These are phyloP conservation scores for Auriscalpium orientale DNA, from an alignment of 768 basidiomycete species.

Conservation along the genomic window DNA sequence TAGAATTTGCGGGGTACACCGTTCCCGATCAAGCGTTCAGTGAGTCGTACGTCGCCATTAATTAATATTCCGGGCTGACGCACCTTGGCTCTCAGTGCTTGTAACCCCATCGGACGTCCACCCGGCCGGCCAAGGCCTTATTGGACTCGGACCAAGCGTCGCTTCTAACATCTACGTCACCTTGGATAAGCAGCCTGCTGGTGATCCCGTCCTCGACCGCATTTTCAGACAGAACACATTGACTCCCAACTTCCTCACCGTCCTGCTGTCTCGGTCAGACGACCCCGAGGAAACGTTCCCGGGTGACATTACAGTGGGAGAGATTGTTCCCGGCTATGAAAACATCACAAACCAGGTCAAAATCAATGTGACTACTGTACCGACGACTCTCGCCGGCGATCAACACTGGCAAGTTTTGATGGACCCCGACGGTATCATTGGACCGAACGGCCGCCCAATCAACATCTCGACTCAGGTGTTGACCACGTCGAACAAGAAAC, in stretches of 20 bases:
- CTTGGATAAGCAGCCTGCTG: constrained; percentile 10
- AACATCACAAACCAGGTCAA: constrained; percentile 21
- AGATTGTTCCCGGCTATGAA: constrained; percentile 19
- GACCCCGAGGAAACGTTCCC: constrained; percentile 20
- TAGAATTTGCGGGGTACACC: constrained; percentile 38
- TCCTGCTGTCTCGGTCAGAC: constrained; percentile 23
- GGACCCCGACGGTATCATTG: constrained; percentile 26
- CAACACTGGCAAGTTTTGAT: constrained; percentile 28
- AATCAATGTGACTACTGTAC: constrained; percentile 18
- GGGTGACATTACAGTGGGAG: constrained; percentile 26
- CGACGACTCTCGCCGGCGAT: constrained; percentile 16
- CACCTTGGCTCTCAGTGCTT: constrained; percentile 29
- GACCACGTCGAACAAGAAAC: constrained; percentile 34
- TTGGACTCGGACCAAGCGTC: constrained; percentile 26
- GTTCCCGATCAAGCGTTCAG: constrained; percentile 39
- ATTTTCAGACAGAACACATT: constrained; percentile 25
- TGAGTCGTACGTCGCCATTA: constrained; percentile 26
- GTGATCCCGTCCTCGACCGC: constrained; percentile 23
- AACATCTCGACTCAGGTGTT: constrained; percentile 17
- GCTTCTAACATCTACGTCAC: constrained; percentile 16
- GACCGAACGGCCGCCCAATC: constrained; percentile 25
- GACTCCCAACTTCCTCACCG: constrained; percentile 24
- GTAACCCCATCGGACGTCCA: constrained; percentile 26
- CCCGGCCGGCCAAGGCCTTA: constrained; percentile 24
- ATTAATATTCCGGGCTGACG: no score